Percentiles rank a stretch among this genome's conserved stretches.
phyloP scores from a whole-genome alignment of 768 basidiomycete genomes.

The Asterophora lycoperdoides region DNA sequence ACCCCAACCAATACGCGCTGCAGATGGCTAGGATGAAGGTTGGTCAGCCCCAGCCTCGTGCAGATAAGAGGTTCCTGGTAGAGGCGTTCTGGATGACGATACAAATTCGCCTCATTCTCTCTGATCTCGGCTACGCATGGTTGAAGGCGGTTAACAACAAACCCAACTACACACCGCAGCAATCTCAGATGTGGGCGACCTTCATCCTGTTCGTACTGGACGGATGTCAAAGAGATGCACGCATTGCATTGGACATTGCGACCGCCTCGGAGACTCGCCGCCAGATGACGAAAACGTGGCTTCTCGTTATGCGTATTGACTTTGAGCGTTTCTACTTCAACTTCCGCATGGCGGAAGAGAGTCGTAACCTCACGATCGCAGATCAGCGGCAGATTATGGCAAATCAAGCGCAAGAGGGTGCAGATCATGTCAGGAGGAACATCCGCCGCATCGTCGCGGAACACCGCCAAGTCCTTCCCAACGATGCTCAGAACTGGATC shows the following conservation, averaged over 20 bases:
- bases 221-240: conserved; percentile 43
- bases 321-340: conserved; percentile 51
- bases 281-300: conserved; percentile 42
- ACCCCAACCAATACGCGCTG: conserved; percentile 48
- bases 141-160: conserved; percentile 26
- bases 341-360: conserved; percentile 29
- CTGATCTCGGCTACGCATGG: conserved; percentile 39
- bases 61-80: conserved; percentile 55
- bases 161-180: conserved; percentile 21
- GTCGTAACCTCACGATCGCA: conserved; percentile 18
- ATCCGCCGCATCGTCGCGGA: conserved; percentile 14
- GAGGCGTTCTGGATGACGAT: conserved; percentile 58
- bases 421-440: not conserved
- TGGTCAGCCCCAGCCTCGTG: conserved; percentile 54
- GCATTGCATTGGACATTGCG: conserved; percentile 43
- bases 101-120: conserved; percentile 48
- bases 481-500: conserved; percentile 40
- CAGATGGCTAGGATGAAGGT: conserved; percentile 46
- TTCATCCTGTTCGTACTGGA: conserved; percentile 44
- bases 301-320: conserved; percentile 41
- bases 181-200: conserved; percentile 40
- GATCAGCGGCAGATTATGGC: conserved; percentile 22
- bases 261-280: conserved; percentile 46
- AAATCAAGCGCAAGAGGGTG: conserved; percentile 14
- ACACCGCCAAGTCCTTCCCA: conserved; percentile 14